These are phyloP conservation scores for Emmonsiellopsis sp. DNA, from an alignment of 2,329 filamentous ascomycete genomes.

Conservation along the genomic window DNA sequence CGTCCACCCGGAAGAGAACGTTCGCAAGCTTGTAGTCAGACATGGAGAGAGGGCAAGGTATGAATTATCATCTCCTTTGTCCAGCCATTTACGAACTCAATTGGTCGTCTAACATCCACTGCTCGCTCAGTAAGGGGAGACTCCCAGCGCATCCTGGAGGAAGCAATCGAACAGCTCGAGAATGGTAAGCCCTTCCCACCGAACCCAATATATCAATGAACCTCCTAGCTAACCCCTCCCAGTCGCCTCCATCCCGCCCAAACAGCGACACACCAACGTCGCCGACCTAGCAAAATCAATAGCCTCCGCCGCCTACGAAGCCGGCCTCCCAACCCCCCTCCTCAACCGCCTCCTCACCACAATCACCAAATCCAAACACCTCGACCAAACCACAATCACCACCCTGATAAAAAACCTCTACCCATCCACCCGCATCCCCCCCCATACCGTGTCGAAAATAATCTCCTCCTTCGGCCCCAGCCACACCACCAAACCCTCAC, in stretches of 20 bases:
- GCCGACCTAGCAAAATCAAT: slow-evolving; percentile 57
- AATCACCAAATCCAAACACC: slow-evolving; percentile 54
- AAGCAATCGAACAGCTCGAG: slow-evolving; percentile 12
- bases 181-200: slow-evolving; percentile 8
- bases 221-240: not conserved
- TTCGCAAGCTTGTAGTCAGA: too few species aligned
- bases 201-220: not conserved
- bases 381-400: slow-evolving; percentile 67
- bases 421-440: slow-evolving; percentile 56
- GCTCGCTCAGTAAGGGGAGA: not conserved
- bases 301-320: slow-evolving; percentile 54
- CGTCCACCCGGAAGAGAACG: too few species aligned
- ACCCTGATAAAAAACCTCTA: slow-evolving; percentile 66
- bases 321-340: slow-evolving; percentile 54
- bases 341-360: slow-evolving; percentile 58
- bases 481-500: slow-evolving; percentile 61
- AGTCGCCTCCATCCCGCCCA: slow-evolving; percentile 46
- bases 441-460: slow-evolving; percentile 54
- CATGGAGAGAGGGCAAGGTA: too few species aligned
- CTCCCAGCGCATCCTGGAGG: slow-evolving; percentile 7
- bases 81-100: too few species aligned
- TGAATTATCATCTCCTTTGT: too few species aligned
- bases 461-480: slow-evolving; percentile 70
- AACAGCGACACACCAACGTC: slow-evolving; percentile 55
- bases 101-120: not conserved